Conservation (phyloP, 2,329 filamentous ascomycete genomes). For the Cylindrodendrum hubeiense region DNA sequence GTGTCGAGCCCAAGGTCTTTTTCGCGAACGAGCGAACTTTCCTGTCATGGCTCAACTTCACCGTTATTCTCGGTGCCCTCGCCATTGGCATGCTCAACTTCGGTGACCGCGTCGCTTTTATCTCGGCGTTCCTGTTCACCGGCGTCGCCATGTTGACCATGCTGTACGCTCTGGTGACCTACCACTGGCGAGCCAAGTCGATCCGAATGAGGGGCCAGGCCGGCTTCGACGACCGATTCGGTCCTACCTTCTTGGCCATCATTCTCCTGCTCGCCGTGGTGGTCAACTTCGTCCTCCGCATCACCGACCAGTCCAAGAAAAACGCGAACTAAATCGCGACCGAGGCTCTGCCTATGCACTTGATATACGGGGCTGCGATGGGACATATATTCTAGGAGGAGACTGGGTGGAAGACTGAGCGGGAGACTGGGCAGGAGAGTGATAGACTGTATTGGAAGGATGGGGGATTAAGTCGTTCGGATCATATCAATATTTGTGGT, state of each 20-base stretch:
- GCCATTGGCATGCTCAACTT: constrained; percentile 99
- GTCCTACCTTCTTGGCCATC: constrained; percentile 89
- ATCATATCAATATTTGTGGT: constrained; percentile 19
- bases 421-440: no score
- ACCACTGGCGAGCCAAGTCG: constrained; percentile 96
- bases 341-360: not conserved
- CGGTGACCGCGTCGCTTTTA: constrained; percentile 92
- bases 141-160: constrained; percentile 94
- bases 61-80: constrained; percentile 95
- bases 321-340: constrained; percentile 31
- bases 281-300: constrained; percentile 92
- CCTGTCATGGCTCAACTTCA: constrained; percentile 99
- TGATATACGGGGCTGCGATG: not conserved
- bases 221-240: constrained; percentile 96
- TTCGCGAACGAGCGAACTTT: constrained; percentile 99
- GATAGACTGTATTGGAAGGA: constrained; percentile 11
- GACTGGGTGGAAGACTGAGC: no score
- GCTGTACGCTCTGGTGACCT: constrained; percentile 94
- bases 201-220: constrained; percentile 92
- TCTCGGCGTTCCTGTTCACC: constrained; percentile 94
- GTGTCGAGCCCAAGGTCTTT: constrained; percentile 99
- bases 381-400: not conserved
- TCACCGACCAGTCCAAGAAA: constrained; percentile 60
- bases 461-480: constrained; percentile 7
- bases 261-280: constrained; percentile 90